Conservation (phyloP, 164 flowering plant species). For the grape (Vitis vinifera) region ASM3070453v1 NC_081817.1:7530501-7531000, state of each 20-base stretch:
- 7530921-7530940: background rate
- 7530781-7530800: background rate
- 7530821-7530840: background rate
- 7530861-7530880: background rate
- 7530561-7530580: background rate
- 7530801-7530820: constrained; percentile 1
- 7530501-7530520: background rate
- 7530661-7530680: background rate
- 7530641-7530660: background rate
- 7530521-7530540: background rate
- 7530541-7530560: background rate
- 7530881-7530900: background rate
- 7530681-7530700: background rate
- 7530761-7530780: background rate
- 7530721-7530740: background rate
- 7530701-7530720: background rate
- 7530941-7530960: background rate
- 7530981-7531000: no score
- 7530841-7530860: background rate
- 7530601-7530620: background rate
- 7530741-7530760: no score
- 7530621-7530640: background rate
- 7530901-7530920: background rate
- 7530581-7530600: background rate
- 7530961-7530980: background rate